These are phyloP conservation scores for Didymella keratinophila DNA, from an alignment of 2,329 filamentous ascomycete genomes.

Conservation along the genomic window DNA sequence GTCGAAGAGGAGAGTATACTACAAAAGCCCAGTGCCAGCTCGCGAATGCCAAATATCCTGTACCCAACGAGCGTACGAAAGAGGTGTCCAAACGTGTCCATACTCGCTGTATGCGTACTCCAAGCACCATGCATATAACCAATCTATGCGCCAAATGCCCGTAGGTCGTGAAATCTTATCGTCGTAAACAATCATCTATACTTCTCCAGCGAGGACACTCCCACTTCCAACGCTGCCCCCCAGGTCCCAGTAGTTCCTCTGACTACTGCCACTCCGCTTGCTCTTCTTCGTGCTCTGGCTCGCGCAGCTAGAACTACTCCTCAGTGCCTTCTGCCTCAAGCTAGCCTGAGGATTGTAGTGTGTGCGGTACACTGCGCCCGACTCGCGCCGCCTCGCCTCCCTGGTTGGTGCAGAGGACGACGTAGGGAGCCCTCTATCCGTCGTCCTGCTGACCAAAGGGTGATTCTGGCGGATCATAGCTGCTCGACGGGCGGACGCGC, in stretches of 20 bases:
- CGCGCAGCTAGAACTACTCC: constrained; percentile 73
- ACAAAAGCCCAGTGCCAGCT: not conserved
- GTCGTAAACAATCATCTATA: constrained; percentile 18
- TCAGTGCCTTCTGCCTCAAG: constrained; percentile 33
- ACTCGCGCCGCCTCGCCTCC: constrained; percentile 33
- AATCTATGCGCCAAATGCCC: constrained; percentile 17
- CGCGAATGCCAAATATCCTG: too few species aligned
- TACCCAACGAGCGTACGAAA: not conserved
- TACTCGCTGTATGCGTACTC: constrained; percentile 1
- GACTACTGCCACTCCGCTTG: constrained; percentile 72
- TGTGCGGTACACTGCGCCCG: constrained; percentile 26
- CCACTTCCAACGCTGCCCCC: constrained; percentile 81
- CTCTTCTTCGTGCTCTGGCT: constrained; percentile 85
- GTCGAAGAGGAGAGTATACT: constrained; percentile 8
- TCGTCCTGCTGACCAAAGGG: constrained; percentile 73
- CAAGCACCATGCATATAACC: constrained; percentile 5
- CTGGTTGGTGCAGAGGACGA: constrained; percentile 28
- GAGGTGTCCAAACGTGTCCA: not conserved
- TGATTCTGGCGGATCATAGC: constrained; percentile 89
- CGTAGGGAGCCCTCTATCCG: constrained; percentile 38
- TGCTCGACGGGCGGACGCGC: constrained; percentile 68
- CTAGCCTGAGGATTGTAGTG: constrained; percentile 32
- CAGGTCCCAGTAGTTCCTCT: constrained; percentile 91
- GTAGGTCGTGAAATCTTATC: constrained; percentile 11
- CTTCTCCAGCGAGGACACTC: constrained; percentile 47